Evolutionary conservation across 2,329 filamentous ascomycete species (phyloP), one percentile per base, ranked within the genome.

Genomic region (Magnaporthiopsis incrustans): DNA sequence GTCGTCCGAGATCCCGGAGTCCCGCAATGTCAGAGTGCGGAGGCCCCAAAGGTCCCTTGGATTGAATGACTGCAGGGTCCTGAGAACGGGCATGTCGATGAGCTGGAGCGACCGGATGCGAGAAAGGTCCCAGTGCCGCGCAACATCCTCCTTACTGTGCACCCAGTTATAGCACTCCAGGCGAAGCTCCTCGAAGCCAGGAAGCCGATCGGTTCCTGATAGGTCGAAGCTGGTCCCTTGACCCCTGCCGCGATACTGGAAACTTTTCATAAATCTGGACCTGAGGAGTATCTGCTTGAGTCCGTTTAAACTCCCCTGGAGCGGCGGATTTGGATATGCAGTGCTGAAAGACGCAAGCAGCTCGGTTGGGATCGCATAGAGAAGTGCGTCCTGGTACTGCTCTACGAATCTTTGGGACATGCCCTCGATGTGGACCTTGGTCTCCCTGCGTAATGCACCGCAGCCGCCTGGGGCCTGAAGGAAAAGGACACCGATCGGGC

Each of bases 101-200:
- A 82, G 72, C 35, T 75, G 71, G 10, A 83, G 73, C 2, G 71
- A 74, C 27, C 72, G 69, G 33, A 83, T 73, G n/a, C 67, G 67
- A 5, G 78, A 77, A 66, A 83, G 77, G 68, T 81, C 75, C 80
- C 80, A 83, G 64, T 82, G 78, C 25, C 65, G 67, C 1, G 64
- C 67, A 6, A 80, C 78, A 4, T 76, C 75, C 3, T 74, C 70
- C 0, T 67, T 60, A 1, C 70, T 71, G 66, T 83, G 81, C 12
- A 75, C 71, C 81, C 81, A 82, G 70, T 82, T 77, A 66, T 83
- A 83, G 1, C 78, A 81, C 61, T 75, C 75, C 53, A 83, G 70
- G 1, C 69, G 71, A 4, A 83, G 71, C 10, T 78, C 74, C 26
- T 68, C 68, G 6, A 83, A 68, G 0, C 79, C 70, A 1, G 81